These are phyloP conservation scores for Candida dendrica DNA, from an alignment of 805 yeast species.

Conservation along the genomic window DNA sequence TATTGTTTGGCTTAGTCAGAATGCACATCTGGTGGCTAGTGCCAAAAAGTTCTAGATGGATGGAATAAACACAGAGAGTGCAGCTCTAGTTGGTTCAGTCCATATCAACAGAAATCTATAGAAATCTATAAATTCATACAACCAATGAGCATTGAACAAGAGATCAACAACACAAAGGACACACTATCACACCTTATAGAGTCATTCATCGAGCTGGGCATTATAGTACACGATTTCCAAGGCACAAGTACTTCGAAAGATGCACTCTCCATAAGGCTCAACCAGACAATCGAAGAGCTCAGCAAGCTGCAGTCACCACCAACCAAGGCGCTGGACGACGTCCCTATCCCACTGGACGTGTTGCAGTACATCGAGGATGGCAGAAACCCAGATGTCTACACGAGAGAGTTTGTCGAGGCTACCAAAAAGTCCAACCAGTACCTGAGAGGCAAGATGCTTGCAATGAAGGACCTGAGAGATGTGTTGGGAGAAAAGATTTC, in stretches of 20 bases:
- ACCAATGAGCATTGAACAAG: conserved; percentile 15
- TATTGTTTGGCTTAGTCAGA: too few relatives aligned
- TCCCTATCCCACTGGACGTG: conserved; percentile 75
- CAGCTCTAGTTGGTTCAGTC: too few relatives aligned
- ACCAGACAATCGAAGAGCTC: conserved; percentile 35
- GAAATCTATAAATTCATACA: too few relatives aligned
- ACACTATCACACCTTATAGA: conserved; percentile 52
- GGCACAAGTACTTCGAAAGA: conserved; percentile 77
- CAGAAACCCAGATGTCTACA: conserved; percentile 92
- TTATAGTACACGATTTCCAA: conserved; percentile 87
- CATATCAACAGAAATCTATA: too few relatives aligned
- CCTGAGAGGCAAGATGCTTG: conserved; percentile 76
- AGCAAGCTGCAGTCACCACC: conserved; percentile 23
- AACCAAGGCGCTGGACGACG: conserved; percentile 27
- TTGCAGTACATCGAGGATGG: conserved; percentile 91
- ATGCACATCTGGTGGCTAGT: too few relatives aligned
- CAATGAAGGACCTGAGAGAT: conserved; percentile 55
- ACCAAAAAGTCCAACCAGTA: conserved; percentile 86
- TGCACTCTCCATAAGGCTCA: conserved; percentile 34
- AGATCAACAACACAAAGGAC: conserved; percentile 21
- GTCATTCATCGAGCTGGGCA: conserved; percentile 82
- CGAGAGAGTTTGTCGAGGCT: conserved; percentile 93
- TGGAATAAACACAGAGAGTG: too few relatives aligned
- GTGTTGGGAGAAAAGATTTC: conserved; percentile 61
- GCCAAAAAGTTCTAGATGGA: too few relatives aligned